Evolutionary conservation across 169 alveolate species (phyloP).

Genomic region (Plasmodium inui): DNA sequence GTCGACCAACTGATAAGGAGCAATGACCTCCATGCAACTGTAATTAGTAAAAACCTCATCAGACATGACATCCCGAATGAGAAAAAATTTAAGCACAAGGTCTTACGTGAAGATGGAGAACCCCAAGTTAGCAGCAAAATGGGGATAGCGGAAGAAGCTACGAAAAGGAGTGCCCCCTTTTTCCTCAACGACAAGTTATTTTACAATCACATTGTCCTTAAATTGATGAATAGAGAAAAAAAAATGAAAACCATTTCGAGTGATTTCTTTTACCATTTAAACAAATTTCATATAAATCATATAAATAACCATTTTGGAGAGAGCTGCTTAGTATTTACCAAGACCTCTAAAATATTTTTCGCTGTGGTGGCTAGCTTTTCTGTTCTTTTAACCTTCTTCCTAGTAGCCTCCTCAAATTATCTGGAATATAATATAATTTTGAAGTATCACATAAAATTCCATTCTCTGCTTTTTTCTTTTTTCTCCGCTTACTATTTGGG

Average conservation of each 20-base stretch:
- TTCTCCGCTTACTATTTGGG: conserved; percentile 59
- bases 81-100: neutral
- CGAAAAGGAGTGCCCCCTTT: neutral
- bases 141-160: neutral
- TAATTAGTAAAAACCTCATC: neutral
- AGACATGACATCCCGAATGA: neutral
- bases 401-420: conserved; percentile 53
- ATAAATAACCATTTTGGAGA: conserved; percentile 21
- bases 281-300: conserved; percentile 27
- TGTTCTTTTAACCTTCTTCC: conserved; percentile 28
- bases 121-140: neutral
- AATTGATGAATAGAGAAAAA: conserved; percentile 4
- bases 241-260: conserved; percentile 4
- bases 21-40: neutral
- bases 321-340: conserved; percentile 32
- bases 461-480: conserved; percentile 54
- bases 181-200: conserved; percentile 42
- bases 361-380: conserved; percentile 54
- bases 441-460: conserved; percentile 62
- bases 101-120: neutral
- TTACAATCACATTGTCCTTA: conserved; percentile 6
- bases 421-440: conserved; percentile 56
- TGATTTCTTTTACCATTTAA: conserved; percentile 62
- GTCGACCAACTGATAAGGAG: neutral
- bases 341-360: conserved; percentile 64